Base-by-base conservation (phyloP, 2,329 filamentous ascomycete genomes). In the Graphilbum ipis-grandicollis region DNA sequence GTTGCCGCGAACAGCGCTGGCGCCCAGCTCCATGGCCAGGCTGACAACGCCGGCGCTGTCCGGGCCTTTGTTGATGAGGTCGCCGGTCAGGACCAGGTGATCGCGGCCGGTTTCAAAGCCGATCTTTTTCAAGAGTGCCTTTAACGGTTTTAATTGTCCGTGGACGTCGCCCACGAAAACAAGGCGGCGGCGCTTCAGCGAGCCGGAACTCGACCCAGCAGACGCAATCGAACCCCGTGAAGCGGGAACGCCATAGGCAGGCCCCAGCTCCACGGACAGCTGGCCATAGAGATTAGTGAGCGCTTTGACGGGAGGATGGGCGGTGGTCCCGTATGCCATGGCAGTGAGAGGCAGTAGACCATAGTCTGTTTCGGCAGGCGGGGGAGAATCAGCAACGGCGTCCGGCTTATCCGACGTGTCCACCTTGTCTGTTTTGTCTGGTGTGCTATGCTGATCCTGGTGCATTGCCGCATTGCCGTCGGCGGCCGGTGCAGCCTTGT, bases 141-240 rank as follows among this genome's bases (percentile, higher is more conserved):
- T 57, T 51, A 83, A 64, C 42, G 84, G 70, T 12, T 68, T 53
- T 46, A 72, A 72, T 62, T 90, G 90, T 34, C 90, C 90, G 58
- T 96, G 88, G 13, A 96, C 83, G 57, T 98, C 90, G 38, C 90
- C 88, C 25, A 96, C 65, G 42, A 96, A 65, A 25, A 96, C 62
- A 19, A 98, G 60, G 15, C 85, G 65, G 37, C 68, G 71, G 6
- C 41, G 38, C 10, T 35, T 39, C 33, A 44, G 30, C 1, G 30
- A 14, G 18, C 58, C 48, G 28, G 60, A 57, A 17, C 52, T 39
- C 19, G 47, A n/a, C 3, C 37, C n/a, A 19, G 57, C 58, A 3
- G 54, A n/a, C n/a, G n/a, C n/a, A n/a, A n/a, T n/a, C 50, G 17
- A 36, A 4, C n/a, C 14, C 12, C 9, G 19, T 31, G 28, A n/a